Percentiles rank a stretch among this genome's conserved stretches.
Conservation (phyloP, 2,329 filamentous ascomycete species). For the Huntiella moniliformis region DNA sequence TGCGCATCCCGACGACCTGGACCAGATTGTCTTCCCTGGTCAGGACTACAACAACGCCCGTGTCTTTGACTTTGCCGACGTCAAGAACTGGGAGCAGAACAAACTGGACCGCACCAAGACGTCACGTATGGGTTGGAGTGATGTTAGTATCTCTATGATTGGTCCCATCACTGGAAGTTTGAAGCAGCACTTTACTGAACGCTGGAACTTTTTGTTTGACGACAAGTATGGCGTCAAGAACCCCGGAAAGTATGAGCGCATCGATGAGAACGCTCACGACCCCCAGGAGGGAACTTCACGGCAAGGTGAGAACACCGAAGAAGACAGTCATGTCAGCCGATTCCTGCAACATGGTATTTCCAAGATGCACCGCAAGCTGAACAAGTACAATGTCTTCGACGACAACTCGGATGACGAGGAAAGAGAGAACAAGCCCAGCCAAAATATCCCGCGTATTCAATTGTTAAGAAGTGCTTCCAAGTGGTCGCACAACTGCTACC, state of each 20-base stretch:
- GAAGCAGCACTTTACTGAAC: constrained; percentile 58
- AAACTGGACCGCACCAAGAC: constrained; percentile 63
- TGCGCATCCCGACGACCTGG: constrained; percentile 59
- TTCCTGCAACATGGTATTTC: constrained; percentile 7
- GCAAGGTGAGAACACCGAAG: background rate
- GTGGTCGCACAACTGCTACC: constrained; percentile 33
- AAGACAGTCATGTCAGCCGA: constrained; percentile 4
- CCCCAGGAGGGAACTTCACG: background rate
- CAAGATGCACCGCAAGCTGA: constrained; percentile 10
- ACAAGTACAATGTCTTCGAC: constrained; percentile 6
- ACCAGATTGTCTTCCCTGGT: constrained; percentile 63
- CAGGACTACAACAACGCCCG: constrained; percentile 87
- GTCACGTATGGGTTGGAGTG: constrained; percentile 85
- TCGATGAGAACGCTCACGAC: constrained; percentile 11
- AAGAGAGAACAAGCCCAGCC: background rate
- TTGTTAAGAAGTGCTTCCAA: constrained; percentile 30
- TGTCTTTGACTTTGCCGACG: constrained; percentile 64
- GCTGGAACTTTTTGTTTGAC: constrained; percentile 82
- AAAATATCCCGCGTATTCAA: constrained; percentile 23
- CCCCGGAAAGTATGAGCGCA: constrained; percentile 29
- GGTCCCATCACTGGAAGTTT: constrained; percentile 62
- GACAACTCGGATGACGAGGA: background rate
- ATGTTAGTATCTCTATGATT: constrained; percentile 58
- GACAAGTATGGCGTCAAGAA: constrained; percentile 51
- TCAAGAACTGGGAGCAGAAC: constrained; percentile 65